Evolutionary conservation across 2,329 filamentous ascomycete genomes (phyloP).

Genomic region (Epichloe brachyelytri): DNA sequence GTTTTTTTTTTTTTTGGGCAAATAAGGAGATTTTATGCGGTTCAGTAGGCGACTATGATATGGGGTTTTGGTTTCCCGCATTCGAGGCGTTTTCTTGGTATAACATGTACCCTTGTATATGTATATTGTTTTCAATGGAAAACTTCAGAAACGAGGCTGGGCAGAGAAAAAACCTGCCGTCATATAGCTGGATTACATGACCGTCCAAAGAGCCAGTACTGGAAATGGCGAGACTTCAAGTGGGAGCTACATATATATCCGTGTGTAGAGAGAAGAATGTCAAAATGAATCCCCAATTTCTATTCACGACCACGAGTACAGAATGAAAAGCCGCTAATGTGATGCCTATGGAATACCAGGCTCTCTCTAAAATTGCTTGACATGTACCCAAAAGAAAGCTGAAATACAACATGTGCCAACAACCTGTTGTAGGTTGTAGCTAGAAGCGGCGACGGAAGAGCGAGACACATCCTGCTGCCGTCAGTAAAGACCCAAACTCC

Average conservation of each 20-base stretch:
- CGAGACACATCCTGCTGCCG: not conserved
- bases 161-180: no score
- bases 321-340: not conserved
- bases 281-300: not conserved
- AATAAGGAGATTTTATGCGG: not conserved
- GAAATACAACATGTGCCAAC: conserved; percentile 8
- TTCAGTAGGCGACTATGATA: not conserved
- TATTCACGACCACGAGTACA: not conserved
- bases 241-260: no score
- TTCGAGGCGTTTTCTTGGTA: not conserved
- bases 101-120: no score
- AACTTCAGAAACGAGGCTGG: no score
- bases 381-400: not conserved
- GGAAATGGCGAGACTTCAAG: no score
- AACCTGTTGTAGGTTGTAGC: no score
- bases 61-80: not conserved
- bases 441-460: no score
- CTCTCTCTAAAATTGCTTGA: not conserved
- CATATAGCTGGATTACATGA: no score
- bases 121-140: no score
- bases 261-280: no score
- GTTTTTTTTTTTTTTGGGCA: not conserved
- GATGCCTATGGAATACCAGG: not conserved
- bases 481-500: not conserved
- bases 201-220: no score